These are phyloP conservation scores for Aspergillus haitiensis DNA, from an alignment of 495 filamentous ascomycete genomes.

Conservation along the genomic window DNA sequence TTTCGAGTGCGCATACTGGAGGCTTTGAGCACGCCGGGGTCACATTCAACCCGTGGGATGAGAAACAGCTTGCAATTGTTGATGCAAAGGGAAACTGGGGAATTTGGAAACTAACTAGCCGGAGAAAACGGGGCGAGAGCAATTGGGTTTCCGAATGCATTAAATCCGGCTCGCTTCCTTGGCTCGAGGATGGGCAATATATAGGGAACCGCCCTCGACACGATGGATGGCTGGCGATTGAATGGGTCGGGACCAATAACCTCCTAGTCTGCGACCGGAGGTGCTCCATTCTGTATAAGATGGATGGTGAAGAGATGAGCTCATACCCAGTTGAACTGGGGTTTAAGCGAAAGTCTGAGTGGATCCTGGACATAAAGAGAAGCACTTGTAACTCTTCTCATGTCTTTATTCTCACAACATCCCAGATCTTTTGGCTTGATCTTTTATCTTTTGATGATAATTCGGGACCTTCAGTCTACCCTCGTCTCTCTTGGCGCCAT, in stretches of 20 bases:
- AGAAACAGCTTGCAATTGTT: slow-evolving; percentile 68
- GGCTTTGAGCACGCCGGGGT: slow-evolving; percentile 67
- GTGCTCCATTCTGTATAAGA: slow-evolving; percentile 41
- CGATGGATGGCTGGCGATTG: slow-evolving; percentile 54
- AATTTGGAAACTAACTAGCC: slow-evolving; percentile 65
- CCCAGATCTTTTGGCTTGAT: slow-evolving; percentile 45
- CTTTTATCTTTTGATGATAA: slow-evolving; percentile 18
- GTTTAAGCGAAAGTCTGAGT: slow-evolving; percentile 41
- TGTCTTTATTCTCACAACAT: slow-evolving; percentile 57
- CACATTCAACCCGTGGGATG: slow-evolving; percentile 73
- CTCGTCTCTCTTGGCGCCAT: slow-evolving; percentile 45
- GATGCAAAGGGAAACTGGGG: slow-evolving; percentile 74
- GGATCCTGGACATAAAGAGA: slow-evolving; percentile 55
- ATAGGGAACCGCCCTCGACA: slow-evolving; percentile 23
- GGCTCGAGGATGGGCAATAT: slow-evolving; percentile 23
- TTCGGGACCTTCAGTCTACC: slow-evolving; percentile 20
- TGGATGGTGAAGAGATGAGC: slow-evolving; percentile 22
- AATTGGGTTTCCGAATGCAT: slow-evolving; percentile 29
- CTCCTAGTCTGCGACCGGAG: slow-evolving; percentile 50
- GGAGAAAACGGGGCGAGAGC: slow-evolving; percentile 33
- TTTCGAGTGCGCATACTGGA: slow-evolving; percentile 55
- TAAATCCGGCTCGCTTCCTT: slow-evolving; percentile 34
- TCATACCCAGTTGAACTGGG: slow-evolving; percentile 38
- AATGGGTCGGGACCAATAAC: slow-evolving; percentile 49
- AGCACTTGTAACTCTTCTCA: slow-evolving; percentile 49